phyloP scores from a whole-genome alignment of 441 rosid genomes.

The Biscutella laevigata region DNA sequence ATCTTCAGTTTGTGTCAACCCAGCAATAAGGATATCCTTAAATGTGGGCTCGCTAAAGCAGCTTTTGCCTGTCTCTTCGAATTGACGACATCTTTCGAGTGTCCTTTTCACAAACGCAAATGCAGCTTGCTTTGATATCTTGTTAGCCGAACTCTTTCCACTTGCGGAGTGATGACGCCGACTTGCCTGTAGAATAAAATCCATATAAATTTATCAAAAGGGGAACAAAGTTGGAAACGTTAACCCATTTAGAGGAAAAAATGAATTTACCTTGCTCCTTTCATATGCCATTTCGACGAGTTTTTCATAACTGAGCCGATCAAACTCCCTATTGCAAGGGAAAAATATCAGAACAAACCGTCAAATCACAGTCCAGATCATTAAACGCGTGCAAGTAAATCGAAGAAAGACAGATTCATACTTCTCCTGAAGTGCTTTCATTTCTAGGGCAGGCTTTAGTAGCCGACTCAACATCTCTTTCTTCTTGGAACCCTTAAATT shows the following conservation, averaged over 20 bases:
- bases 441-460: constrained; percentile 46
- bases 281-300: constrained; percentile 78
- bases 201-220: neutral
- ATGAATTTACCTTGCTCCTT: constrained; percentile 62
- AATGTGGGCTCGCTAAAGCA: constrained; percentile 68
- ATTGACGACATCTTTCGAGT: constrained; percentile 55
- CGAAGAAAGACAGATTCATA: constrained; percentile 22
- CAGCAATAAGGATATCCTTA: constrained; percentile 53
- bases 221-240: neutral
- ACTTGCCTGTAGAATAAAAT: constrained; percentile 44
- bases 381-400: neutral
- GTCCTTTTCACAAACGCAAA: constrained; percentile 62
- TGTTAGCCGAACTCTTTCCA: constrained; percentile 71
- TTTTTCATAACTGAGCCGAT: constrained; percentile 63
- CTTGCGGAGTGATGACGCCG: constrained; percentile 51
- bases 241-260: neutral
- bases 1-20: constrained; percentile 35
- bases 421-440: constrained; percentile 64
- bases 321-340: constrained; percentile 56
- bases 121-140: constrained; percentile 81
- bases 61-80: constrained; percentile 77
- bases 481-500: constrained; percentile 56
- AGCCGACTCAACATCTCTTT: constrained; percentile 47
- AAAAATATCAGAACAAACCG: neutral
- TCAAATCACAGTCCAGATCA: constrained; percentile 12